phyloP scores from a whole-genome alignment of 257 asterid species.

The Orobanche coerulescens region DNA sequence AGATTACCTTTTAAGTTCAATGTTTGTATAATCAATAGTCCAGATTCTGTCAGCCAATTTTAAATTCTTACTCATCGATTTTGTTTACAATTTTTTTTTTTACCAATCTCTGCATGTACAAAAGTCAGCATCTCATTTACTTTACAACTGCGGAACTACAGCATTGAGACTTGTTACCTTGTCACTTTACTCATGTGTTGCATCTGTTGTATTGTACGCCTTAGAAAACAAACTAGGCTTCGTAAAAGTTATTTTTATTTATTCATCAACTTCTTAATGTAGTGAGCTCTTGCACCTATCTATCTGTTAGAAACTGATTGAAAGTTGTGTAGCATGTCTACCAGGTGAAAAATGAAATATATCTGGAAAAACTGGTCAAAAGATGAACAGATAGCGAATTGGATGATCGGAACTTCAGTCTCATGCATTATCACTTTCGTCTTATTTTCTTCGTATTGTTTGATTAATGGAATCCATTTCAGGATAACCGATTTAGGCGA shows the following conservation, averaged over 20 bases:
- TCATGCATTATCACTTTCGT: background rate
- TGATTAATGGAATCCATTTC: background rate
- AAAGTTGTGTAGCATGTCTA: background rate
- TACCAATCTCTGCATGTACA: background rate
- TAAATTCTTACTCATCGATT: background rate
- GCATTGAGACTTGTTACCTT: background rate
- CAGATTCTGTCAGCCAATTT: background rate
- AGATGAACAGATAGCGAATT: background rate
- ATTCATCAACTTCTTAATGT: background rate
- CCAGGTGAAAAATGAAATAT: background rate
- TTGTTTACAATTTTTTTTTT: background rate
- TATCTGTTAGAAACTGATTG: background rate
- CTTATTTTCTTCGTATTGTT: slow-evolving; percentile 3
- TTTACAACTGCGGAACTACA: background rate
- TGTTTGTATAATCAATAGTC: background rate
- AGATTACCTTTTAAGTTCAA: slow-evolving; percentile 5
- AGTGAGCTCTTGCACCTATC: background rate
- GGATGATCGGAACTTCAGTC: background rate
- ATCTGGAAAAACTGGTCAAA: background rate
- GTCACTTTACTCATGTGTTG: slow-evolving; percentile 1
- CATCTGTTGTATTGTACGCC: slow-evolving; percentile 10
- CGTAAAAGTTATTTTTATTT: background rate
- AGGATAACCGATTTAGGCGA: background rate
- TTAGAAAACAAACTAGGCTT: background rate
- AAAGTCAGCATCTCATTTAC: background rate